Conservation (phyloP, 768 basidiomycete genomes). For the Amanita fuliginea region DNA sequence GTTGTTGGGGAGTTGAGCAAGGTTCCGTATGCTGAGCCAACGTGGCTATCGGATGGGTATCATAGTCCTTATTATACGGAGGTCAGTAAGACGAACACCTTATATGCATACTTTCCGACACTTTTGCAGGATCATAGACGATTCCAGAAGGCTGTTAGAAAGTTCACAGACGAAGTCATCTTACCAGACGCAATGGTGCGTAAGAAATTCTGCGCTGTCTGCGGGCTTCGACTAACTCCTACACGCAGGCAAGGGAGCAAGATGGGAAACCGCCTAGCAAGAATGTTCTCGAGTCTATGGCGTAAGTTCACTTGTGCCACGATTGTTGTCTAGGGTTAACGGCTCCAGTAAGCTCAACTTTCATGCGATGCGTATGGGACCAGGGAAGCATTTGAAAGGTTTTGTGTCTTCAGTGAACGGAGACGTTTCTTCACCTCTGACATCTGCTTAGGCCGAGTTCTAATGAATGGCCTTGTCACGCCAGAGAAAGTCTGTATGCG, state of each 20-base stretch:
- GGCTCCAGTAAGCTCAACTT: constrained; percentile 47
- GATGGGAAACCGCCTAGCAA: constrained; percentile 84
- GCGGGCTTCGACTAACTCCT: constrained; percentile 20
- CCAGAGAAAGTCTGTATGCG: constrained; percentile 55
- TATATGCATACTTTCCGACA: constrained; percentile 17
- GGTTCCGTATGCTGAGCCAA: constrained; percentile 89
- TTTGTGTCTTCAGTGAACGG: background rate
- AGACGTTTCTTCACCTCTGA: background rate
- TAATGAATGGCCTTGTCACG: constrained; percentile 73
- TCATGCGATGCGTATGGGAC: constrained; percentile 90
- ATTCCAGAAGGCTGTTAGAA: constrained; percentile 54
- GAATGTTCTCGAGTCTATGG: constrained; percentile 70
- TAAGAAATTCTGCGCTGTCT: background rate
- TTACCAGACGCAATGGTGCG: constrained; percentile 39
- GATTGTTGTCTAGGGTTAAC: constrained; percentile 39
- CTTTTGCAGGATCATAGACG: constrained; percentile 43
- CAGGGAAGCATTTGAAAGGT: constrained; percentile 76
- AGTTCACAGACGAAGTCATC: constrained; percentile 65
- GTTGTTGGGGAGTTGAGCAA: constrained; percentile 56
- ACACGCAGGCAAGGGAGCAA: constrained; percentile 63
- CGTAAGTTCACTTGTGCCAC: constrained; percentile 20
- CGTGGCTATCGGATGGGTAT: constrained; percentile 61
- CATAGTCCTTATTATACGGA: constrained; percentile 71
- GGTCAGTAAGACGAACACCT: constrained; percentile 25
- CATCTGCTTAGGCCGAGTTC: constrained; percentile 35